Base-by-base conservation (phyloP, 768 basidiomycete genomes). In the Pleurotus pulmonarius region DNA sequence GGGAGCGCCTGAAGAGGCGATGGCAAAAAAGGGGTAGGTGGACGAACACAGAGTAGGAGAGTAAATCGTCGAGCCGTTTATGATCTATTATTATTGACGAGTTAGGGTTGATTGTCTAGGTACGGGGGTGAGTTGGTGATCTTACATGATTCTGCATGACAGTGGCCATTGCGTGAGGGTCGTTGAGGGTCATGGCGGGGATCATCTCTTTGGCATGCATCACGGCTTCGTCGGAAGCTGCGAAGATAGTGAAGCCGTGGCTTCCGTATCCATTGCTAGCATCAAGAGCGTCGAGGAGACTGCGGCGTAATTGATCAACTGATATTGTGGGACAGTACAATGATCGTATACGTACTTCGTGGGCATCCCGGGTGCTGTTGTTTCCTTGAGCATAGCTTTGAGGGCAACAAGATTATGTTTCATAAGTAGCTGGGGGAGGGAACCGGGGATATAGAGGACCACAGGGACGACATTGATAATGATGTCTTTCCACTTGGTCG, bases 1-100 rank as follows among this genome's bases (percentile, higher is more conserved):
- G 1, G 65, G 56, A 61, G 80, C 68, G 25, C 85, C 85, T 0
- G 51, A 53, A 24, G 51, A 53, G 18, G 51, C 51, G 5, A 53
- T 53, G 34, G 64, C 76, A 3, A 77, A 75, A 1, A 81, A 81
- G 25, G 73, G 76, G 58, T 69, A 68, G 60, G 67, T 77, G 15
- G 60, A 41, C 22, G 52, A 49, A 11, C 67, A 58, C 1, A 66
- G 46, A 29, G 66, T 54, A n/a, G 78, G 70, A 3, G 81, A 81
- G 70, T 86, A 86, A 20, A 78, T 68, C 1, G 81, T 71, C 9
- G 81, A 72, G 38, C 79, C 83, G 67, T 83, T 83, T 59, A 86
- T 78, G 59, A 79, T 52, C 78, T 78, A 38, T 11, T 34, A 34
- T 34, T 34, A 29, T 29, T 29, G 1, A 29, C 26, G 26, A 8